Base-by-base conservation (phyloP, 192 early-diverging fungal species). In the Backusella sp. region DNA sequence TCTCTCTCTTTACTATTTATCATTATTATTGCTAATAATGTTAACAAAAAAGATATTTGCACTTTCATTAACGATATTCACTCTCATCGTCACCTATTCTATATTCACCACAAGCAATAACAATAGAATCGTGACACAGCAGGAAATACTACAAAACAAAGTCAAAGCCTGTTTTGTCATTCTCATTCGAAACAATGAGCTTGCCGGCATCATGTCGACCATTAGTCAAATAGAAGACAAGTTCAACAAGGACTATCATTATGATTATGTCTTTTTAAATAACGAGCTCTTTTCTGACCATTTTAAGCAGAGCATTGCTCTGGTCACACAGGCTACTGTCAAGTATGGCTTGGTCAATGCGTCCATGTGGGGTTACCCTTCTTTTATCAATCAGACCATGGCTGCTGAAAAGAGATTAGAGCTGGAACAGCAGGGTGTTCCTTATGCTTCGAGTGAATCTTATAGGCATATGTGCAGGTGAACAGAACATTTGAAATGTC, bases 241-340 rank as follows among this genome's bases (percentile, higher is more conserved):
- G 28, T 96, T 95, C 79, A 96, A 96, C 76, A 56, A 74, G 32
- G 84, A 89, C 36, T 94, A 89, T 84, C 83, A 91, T 72, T 97
- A 96, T 78, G 94, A 94, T 0, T 97, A 94, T 84, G 91, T 97
- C 62, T 95, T 96, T 77, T 83, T 97, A 53, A 97, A 96, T 82
- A 90, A 97, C 36, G 87, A 86, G 28, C 82, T 84, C 0, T 96
- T 96, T 72, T 84, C 87, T 0, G 81, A 87, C 6, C 83, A 92
- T 53, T 97, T 97, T 74, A 86, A 82, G 70, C 80, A 80, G 30
- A 73, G 78, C 17, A 89, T 86, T 23, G 66, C 82, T 23, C 83
- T 85, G 0, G 80, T 91, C 72, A 89, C 88, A 23, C 84, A 65
- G 6, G 88, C 88, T 8, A 79, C 89, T 62, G 86, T 87, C 71